Evolutionary conservation across 1,139 yeast genomes (phyloP).

Genomic region (Hyphopichia buzzinii): DNA sequence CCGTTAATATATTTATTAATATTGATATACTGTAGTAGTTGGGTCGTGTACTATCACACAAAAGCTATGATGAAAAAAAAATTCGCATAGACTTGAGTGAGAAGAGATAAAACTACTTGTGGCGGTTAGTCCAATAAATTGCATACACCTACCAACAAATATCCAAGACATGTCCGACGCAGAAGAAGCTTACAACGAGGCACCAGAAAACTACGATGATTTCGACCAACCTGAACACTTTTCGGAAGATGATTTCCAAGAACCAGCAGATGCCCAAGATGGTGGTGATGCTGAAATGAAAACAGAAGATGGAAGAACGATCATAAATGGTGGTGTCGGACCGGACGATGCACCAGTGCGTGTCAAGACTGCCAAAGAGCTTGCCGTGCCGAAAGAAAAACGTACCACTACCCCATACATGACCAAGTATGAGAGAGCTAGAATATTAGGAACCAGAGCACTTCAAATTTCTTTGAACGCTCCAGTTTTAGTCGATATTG

Average conservation of each 20-base stretch:
- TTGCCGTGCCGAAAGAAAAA: constrained; percentile 85
- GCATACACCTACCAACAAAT: too few species aligned
- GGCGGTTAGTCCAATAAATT: too few species aligned
- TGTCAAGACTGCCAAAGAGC: constrained; percentile 66
- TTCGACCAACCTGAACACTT: constrained; percentile 75
- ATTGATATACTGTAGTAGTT: not conserved
- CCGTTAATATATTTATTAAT: not conserved
- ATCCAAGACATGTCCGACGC: constrained; percentile 51
- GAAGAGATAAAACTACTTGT: not conserved
- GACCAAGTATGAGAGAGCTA: constrained; percentile 97
- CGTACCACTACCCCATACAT: constrained; percentile 96
- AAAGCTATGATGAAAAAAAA: not conserved
- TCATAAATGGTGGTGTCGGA: constrained; percentile 66
- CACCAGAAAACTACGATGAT: constrained; percentile 75
- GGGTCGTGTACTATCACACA: not conserved
- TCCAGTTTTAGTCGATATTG: constrained; percentile 95
- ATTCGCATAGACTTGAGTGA: not conserved
- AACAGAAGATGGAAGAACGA: constrained; percentile 72
- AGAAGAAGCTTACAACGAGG: constrained; percentile 70
- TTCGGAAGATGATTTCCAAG: constrained; percentile 60
- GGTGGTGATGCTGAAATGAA: constrained; percentile 50
- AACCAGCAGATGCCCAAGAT: constrained; percentile 36
- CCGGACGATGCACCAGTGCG: constrained; percentile 57
- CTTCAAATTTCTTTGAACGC: constrained; percentile 96
- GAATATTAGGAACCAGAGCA: constrained; percentile 95